Conservation (phyloP, 345 rosid species). For the Linum usitatissimum region DNA sequence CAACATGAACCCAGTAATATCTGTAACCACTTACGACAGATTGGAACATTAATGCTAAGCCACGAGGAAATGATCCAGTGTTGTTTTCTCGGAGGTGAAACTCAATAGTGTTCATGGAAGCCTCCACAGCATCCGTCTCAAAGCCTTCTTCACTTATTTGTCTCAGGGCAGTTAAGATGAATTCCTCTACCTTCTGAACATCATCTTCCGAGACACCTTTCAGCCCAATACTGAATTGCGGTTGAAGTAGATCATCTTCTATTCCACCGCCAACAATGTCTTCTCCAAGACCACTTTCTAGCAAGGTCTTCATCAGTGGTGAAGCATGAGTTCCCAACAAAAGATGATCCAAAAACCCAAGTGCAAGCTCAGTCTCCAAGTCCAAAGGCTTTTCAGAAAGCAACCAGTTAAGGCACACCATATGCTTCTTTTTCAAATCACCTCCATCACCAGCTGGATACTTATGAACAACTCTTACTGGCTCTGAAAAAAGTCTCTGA, state of each 20-base stretch:
- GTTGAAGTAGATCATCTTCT: slow-evolving; percentile 91
- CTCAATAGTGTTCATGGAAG: slow-evolving; percentile 97
- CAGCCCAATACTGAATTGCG: slow-evolving; percentile 86
- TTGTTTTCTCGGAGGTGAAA: slow-evolving; percentile 95
- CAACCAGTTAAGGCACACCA: slow-evolving; percentile 93
- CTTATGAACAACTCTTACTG: slow-evolving; percentile 69
- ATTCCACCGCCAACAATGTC: slow-evolving; percentile 88
- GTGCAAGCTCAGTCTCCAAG: slow-evolving; percentile 79
- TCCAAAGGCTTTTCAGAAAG: slow-evolving; percentile 74
- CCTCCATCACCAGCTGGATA: slow-evolving; percentile 79
- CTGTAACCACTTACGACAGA: slow-evolving; percentile 44
- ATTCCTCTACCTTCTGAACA: slow-evolving; percentile 66
- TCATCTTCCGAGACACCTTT: slow-evolving; percentile 75
- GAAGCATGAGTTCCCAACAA: slow-evolving; percentile 96
- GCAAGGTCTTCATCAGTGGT: slow-evolving; percentile 76
- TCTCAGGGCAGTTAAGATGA: slow-evolving; percentile 56
- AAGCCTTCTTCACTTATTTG: slow-evolving; percentile 84
- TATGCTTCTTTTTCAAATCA: slow-evolving; percentile 77
- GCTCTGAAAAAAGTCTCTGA: slow-evolving; percentile 62
- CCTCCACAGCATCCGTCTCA: slow-evolving; percentile 84
- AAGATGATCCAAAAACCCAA: slow-evolving; percentile 88
- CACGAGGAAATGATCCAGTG: slow-evolving; percentile 97
- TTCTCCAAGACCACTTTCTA: slow-evolving; percentile 94
- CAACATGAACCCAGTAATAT: background rate
- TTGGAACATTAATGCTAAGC: slow-evolving; percentile 88